Evolutionary conservation across 306 rosid species (phyloP).

Genomic region (Inga oerstediana): DNA sequence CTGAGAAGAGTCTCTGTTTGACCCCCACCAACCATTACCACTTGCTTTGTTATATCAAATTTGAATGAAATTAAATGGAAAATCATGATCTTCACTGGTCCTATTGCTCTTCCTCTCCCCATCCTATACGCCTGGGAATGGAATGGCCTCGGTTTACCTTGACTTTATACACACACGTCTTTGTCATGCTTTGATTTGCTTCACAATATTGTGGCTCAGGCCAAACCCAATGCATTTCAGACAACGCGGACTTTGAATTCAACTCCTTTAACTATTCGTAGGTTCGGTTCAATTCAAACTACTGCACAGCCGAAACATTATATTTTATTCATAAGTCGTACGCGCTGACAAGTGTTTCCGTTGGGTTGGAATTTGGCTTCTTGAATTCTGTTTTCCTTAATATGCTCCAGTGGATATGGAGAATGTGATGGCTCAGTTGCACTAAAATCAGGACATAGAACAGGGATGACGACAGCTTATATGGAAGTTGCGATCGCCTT

Average conservation of each 20-base stretch:
- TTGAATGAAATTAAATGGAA: not conserved
- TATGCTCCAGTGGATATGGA: not conserved
- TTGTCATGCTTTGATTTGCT: not conserved
- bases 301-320: not conserved
- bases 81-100: not conserved
- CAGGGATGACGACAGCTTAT: no score
- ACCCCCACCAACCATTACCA: not conserved
- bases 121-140: not conserved
- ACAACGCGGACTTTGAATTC: not conserved
- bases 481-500: not conserved
- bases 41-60: not conserved
- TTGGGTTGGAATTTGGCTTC: slow-evolving; percentile 11
- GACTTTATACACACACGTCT: not conserved
- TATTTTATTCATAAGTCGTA: no score
- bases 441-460: no score
- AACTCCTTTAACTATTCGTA: not conserved
- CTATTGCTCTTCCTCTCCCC: not conserved
- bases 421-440: not conserved
- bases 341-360: not conserved
- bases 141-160: not conserved
- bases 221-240: not conserved
- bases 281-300: not conserved
- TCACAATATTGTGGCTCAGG: not conserved
- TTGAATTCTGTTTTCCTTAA: not conserved
- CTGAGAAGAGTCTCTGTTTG: not conserved